Base-by-base conservation (phyloP, 345 rosid genomes). In the Erucastrum elatum region DNA sequence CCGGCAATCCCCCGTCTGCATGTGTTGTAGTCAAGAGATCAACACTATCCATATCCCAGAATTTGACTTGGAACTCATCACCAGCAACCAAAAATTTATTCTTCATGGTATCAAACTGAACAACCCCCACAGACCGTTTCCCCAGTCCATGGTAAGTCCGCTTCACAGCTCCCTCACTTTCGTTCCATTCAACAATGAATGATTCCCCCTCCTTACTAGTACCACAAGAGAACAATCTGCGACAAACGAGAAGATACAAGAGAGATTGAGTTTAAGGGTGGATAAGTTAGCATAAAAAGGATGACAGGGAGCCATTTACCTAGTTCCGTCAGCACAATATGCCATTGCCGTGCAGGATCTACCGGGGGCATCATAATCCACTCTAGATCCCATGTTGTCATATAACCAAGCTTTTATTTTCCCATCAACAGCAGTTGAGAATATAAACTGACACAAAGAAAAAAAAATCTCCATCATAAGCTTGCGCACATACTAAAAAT, bases 361-460 rank as follows among this genome's bases (percentile, higher is more conserved):
- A 27, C 92, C 98, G 1, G 96, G 98, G 27, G 94, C 93, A 87
- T 89, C 88, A 78, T 93, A 90, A 78, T 90, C 94, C 74, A 88
- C 93, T 82, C 94, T 89, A 41, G 96, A 90, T 21, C 96, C 90
- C 83, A 80, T 1, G 62, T 88, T 84, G 77, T 93, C 94, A 83
- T 89, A 93, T 81, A 89, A 72, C 94, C 94, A 93, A 76, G 96
- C 97, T 78, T 92, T 92, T 68, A 89, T 90, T 83, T 85, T 88
- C 37, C 91, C 90, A 80, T 88, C 88, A 68, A 78, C 67, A 31
- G 91, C 87, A 21, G 87, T 87, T 31, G 90, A 88, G 77, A 85
- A 88, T 51, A 88, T 84, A 70, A 88, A 87, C 90, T 88, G 81
- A 70, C 37, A 74, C 66, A 75, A 27, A 44, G 33, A 0, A 16